phyloP scores from a whole-genome alignment of 768 basidiomycete genomes.

The Hortiboletus flavorubellus region DNA sequence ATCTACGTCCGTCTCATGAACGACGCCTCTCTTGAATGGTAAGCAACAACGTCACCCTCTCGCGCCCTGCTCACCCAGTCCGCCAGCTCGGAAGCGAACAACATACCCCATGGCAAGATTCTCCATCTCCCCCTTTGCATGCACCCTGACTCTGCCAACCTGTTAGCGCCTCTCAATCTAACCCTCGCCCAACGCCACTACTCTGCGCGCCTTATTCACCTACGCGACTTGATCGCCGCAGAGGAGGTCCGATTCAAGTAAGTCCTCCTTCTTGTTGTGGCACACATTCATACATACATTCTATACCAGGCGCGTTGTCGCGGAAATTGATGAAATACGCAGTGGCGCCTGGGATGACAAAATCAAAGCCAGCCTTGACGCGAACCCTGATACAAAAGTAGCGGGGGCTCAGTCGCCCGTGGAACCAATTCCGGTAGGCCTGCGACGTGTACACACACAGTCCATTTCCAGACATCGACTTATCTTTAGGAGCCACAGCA shows the following conservation, averaged over 20 bases:
- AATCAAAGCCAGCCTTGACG: slow-evolving; percentile 37
- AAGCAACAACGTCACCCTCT: slow-evolving; percentile 18
- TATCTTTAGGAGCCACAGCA: slow-evolving; percentile 13
- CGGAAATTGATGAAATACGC: slow-evolving; percentile 77
- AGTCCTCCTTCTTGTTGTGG: slow-evolving; percentile 11
- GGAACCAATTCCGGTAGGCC: slow-evolving; percentile 11
- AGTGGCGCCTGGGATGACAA: slow-evolving; percentile 60
- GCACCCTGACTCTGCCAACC: slow-evolving; percentile 8
- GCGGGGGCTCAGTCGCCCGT: neutral
- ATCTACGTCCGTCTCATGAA: slow-evolving; percentile 69
- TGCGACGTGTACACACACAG: neutral
- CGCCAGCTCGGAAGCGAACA: slow-evolving; percentile 48
- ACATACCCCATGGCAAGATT: slow-evolving; percentile 50
- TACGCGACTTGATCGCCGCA: slow-evolving; percentile 63
- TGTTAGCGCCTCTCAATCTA: slow-evolving; percentile 67
- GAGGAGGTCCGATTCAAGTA: slow-evolving; percentile 83
- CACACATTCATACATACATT: neutral
- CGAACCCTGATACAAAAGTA: slow-evolving; percentile 4
- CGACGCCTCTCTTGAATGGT: slow-evolving; percentile 65
- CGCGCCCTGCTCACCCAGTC: neutral
- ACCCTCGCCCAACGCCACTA: slow-evolving; percentile 77
- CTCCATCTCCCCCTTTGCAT: neutral
- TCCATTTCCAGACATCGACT: neutral
- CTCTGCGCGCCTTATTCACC: slow-evolving; percentile 61
- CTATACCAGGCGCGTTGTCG: slow-evolving; percentile 50